Evolutionary conservation across 495 filamentous ascomycete species (phyloP).

Genomic region (Penicillium angulare): DNA sequence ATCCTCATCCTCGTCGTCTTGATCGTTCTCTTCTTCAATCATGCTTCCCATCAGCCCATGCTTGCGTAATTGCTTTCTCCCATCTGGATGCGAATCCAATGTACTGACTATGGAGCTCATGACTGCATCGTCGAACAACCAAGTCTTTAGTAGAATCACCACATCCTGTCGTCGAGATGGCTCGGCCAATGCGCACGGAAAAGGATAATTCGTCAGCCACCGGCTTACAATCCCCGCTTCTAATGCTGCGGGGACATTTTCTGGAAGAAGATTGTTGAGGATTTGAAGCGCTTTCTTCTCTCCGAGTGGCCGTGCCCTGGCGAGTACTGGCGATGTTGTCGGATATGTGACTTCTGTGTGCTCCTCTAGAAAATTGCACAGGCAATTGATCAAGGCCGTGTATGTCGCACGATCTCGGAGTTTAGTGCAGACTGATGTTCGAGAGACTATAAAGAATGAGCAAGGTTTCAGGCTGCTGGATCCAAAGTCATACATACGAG

Average conservation of each 20-base stretch:
- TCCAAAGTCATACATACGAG: constrained; percentile 28
- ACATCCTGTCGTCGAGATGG: constrained; percentile 41
- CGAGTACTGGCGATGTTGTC: constrained; percentile 41
- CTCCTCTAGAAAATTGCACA: constrained; percentile 48
- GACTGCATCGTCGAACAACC: constrained; percentile 43
- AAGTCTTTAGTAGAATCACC: constrained; percentile 46
- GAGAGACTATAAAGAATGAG: constrained; percentile 31
- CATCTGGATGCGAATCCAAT: constrained; percentile 31
- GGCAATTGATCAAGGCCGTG: constrained; percentile 45
- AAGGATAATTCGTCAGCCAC: constrained; percentile 52
- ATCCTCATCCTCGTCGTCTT: constrained; percentile 49
- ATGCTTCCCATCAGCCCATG: constrained; percentile 43
- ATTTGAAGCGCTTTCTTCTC: constrained; percentile 43
- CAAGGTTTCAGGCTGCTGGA: not conserved
- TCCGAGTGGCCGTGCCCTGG: constrained; percentile 42
- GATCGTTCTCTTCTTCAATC: constrained; percentile 44
- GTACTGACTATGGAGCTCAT: constrained; percentile 46
- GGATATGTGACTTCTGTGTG: constrained; percentile 36
- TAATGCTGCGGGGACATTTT: constrained; percentile 37
- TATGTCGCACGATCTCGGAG: constrained; percentile 40
- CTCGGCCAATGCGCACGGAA: constrained; percentile 38
- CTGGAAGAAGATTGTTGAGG: constrained; percentile 38
- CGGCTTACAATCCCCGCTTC: constrained; percentile 46
- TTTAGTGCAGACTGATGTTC: constrained; percentile 38
- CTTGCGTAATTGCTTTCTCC: constrained; percentile 43